Percentiles rank a stretch among this genome's conserved stretches.
phyloP scores from a whole-genome alignment of 2,329 filamentous ascomycete species.

The Sordariomycetes sp. region DNA sequence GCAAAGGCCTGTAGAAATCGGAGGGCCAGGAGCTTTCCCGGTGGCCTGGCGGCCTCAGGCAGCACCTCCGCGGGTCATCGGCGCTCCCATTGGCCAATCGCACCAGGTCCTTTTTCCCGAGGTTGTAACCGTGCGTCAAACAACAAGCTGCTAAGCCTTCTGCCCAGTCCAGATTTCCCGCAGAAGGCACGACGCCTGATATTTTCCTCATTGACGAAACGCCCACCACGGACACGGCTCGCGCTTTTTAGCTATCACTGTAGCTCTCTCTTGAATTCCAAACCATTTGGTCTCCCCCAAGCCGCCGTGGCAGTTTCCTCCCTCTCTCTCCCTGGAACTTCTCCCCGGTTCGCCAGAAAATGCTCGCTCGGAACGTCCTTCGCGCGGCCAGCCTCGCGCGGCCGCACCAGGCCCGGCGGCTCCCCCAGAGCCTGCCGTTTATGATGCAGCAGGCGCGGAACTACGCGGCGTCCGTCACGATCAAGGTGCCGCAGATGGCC shows the following conservation, averaged over 20 bases:
- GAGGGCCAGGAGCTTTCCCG: background rate
- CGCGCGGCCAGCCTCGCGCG: slow-evolving; percentile 32
- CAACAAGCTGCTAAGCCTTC: background rate
- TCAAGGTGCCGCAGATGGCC: slow-evolving; percentile 97
- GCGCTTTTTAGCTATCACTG: background rate
- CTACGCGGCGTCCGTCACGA: slow-evolving; percentile 63
- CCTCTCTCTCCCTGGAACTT: background rate
- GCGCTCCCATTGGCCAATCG: slow-evolving; percentile 1
- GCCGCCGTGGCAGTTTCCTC: background rate
- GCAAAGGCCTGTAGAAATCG: background rate
- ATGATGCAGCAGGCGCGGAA: slow-evolving; percentile 46
- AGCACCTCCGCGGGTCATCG: background rate
- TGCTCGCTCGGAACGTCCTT: slow-evolving; percentile 32
- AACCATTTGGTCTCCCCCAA: too few species aligned
- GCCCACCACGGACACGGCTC: background rate
- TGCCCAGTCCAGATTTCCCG: background rate
- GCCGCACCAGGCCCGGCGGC: slow-evolving; percentile 23
- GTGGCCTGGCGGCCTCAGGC: background rate
- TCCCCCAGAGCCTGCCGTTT: slow-evolving; percentile 29
- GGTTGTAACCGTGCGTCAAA: background rate
- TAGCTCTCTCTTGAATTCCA: too few species aligned
- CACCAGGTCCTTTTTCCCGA: background rate
- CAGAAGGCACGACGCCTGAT: background rate
- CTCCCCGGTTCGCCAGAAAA: slow-evolving; percentile 10
- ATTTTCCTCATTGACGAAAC: background rate